Evolutionary conservation across 306 rosid genomes (phyloP).

Genomic region (Quercus rubra): DNA sequence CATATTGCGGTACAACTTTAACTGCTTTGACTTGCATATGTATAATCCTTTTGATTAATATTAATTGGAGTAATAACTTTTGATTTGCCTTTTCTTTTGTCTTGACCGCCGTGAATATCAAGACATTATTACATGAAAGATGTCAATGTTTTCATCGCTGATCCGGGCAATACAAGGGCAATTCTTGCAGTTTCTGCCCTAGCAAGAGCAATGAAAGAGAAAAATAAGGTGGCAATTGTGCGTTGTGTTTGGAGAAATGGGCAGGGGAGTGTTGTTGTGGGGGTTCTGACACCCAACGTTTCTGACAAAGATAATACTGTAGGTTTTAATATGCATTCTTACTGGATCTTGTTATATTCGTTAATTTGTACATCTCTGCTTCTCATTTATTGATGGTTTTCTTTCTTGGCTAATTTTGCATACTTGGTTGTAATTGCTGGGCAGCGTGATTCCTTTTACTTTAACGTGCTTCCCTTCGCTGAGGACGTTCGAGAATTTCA

Average conservation of each 20-base stretch:
- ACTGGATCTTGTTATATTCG: background rate
- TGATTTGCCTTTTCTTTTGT: slow-evolving; percentile 14
- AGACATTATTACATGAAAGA: slow-evolving; percentile 92
- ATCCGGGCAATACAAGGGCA: slow-evolving; percentile 62
- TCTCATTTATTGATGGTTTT: slow-evolving; percentile 15
- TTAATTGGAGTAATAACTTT: background rate
- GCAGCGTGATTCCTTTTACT: slow-evolving; percentile 90
- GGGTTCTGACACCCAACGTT: slow-evolving; percentile 77
- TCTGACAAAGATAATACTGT: slow-evolving; percentile 64
- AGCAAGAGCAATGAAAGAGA: slow-evolving; percentile 89
- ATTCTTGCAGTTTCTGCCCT: slow-evolving; percentile 74
- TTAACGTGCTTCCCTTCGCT: slow-evolving; percentile 78
- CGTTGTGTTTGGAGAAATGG: slow-evolving; percentile 95
- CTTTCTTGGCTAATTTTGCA: slow-evolving; percentile 11
- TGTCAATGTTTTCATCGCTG: slow-evolving; percentile 67
- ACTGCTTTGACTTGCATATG: slow-evolving; percentile 5
- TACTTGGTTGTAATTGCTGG: slow-evolving; percentile 25
- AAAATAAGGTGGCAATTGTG: slow-evolving; percentile 74
- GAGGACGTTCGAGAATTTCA: slow-evolving; percentile 95
- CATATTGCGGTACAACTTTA: slow-evolving; percentile 50
- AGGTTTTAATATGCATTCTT: slow-evolving; percentile 25
- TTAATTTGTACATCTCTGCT: background rate
- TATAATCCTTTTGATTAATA: slow-evolving; percentile 8
- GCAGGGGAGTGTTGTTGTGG: slow-evolving; percentile 61
- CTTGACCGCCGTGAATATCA: slow-evolving; percentile 20